phyloP scores from a whole-genome alignment of 495 filamentous ascomycete genomes.

The Lasiosphaeria miniovina region DNA sequence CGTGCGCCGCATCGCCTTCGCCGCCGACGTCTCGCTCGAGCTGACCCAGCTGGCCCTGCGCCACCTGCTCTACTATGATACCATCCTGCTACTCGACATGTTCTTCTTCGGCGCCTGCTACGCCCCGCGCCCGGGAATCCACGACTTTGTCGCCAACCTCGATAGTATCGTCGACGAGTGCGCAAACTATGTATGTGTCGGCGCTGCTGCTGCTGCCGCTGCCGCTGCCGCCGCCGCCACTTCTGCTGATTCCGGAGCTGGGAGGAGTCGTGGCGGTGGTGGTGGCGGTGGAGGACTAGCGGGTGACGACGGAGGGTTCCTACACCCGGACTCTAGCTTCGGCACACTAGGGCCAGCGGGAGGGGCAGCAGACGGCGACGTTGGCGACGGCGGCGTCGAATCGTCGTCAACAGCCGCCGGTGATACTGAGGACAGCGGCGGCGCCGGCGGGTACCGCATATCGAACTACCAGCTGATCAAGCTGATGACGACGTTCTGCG shows the following conservation, averaged over 20 bases:
- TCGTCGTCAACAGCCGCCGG: neutral
- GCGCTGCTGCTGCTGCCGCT: neutral
- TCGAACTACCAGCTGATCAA: slow-evolving; percentile 56
- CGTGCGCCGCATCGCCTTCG: slow-evolving; percentile 75
- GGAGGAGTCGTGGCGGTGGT: neutral
- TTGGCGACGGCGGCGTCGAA: neutral
- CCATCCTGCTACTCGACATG: slow-evolving; percentile 80
- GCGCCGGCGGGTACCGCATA: slow-evolving; percentile 28
- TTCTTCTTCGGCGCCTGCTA: slow-evolving; percentile 93
- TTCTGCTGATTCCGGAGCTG: neutral
- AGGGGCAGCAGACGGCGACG: neutral
- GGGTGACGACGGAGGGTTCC: neutral
- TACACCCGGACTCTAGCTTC: neutral
- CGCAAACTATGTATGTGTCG: slow-evolving; percentile 66
- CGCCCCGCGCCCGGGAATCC: slow-evolving; percentile 72
- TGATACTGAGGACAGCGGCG: neutral
- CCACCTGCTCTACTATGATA: slow-evolving; percentile 88
- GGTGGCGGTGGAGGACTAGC: neutral
- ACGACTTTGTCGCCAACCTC: slow-evolving; percentile 65
- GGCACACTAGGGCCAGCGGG: slow-evolving; percentile 2
- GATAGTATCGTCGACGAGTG: slow-evolving; percentile 80
- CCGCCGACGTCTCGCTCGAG: slow-evolving; percentile 79
- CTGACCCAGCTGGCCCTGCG: slow-evolving; percentile 80
- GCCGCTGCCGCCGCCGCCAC: neutral
- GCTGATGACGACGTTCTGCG: slow-evolving; percentile 75